These are phyloP conservation scores for Fusarium devonianum DNA, from an alignment of 2,329 filamentous ascomycete genomes.

Conservation along the genomic window DNA sequence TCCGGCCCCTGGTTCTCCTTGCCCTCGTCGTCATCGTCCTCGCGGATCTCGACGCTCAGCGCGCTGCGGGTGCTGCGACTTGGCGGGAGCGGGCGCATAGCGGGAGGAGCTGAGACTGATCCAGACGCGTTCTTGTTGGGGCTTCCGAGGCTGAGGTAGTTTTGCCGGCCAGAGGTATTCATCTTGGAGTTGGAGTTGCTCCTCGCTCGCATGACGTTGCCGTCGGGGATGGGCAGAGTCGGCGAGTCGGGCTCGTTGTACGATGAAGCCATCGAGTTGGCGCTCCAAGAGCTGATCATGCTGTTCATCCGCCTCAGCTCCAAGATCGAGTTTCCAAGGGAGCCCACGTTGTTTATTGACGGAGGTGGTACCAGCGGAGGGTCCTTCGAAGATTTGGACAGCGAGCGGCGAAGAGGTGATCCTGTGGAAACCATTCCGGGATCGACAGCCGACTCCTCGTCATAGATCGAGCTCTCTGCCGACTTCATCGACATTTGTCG, in stretches of 20 bases:
- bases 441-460: constrained; percentile 15
- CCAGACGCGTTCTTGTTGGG: constrained; percentile 28
- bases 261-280: constrained; percentile 47
- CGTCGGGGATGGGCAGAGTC: constrained; percentile 51
- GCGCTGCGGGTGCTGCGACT: constrained; percentile 26
- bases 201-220: constrained; percentile 48
- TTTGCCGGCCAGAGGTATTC: constrained; percentile 49
- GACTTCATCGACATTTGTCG: constrained; percentile 36
- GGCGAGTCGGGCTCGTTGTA: constrained; percentile 47
- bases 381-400: constrained; percentile 23
- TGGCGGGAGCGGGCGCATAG: constrained; percentile 6
- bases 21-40: constrained; percentile 34
- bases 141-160: constrained; percentile 57
- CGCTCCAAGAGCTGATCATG: constrained; percentile 55
- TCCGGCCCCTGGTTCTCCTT: constrained; percentile 43
- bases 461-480: constrained; percentile 39
- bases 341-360: constrained; percentile 13
- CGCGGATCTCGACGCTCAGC: constrained; percentile 27
- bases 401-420: constrained; percentile 34
- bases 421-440: constrained; percentile 31
- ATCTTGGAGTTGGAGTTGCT: constrained; percentile 38
- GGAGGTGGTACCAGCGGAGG: constrained; percentile 15
- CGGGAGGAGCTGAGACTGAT: constrained; percentile 1
- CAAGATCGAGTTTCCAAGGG: constrained; percentile 54
- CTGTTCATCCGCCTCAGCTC: constrained; percentile 67